Base-by-base conservation (phyloP, 139 green algal genomes). In the Coccomyxa sp. region DNA sequence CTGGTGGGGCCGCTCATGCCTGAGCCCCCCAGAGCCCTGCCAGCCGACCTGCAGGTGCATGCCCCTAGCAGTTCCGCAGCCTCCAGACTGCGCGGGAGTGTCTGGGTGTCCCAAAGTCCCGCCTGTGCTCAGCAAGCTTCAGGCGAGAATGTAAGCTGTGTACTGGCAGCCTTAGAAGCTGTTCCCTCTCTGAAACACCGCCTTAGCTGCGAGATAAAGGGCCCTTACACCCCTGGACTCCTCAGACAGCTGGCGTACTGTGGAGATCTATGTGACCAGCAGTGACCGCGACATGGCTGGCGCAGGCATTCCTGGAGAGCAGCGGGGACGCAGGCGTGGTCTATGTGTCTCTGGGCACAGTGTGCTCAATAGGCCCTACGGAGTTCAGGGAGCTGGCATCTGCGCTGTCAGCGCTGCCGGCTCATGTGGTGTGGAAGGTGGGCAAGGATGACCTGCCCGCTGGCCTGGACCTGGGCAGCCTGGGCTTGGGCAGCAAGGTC, bases 1-100 rank as follows among this genome's bases (percentile, higher is more conserved):
- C 78, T 85, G n/a, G 68, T 82, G 0, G 83, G 83, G n/a, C 76
- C 83, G 35, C 55, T 87, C 37, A 69, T 83, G 27, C 75, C 83
- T 3, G 33, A 78, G 22, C 16, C 73, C 44, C 33, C 83, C 16
- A 12, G 73, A 39, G 68, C 73, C 33, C 74, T 87, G 39, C 79
- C 83, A 29, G 41, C 58, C 22, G 55, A 79, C 27, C 34, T 87
- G 9, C 37, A 82, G 74, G 33, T 55, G 27, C n/a, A 29, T 36
- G 10, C n/a, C n/a, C 27, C 27, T 36, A 36, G 6, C 22, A 8
- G n/a, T 2, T 7, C n/a, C n/a, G n/a, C n/a, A n/a, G n/a, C n/a
- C n/a, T n/a, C n/a, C n/a, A n/a, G n/a, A n/a, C n/a, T n/a, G n/a
- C n/a, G n/a, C n/a, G n/a, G n/a, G n/a, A n/a, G n/a, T n/a, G n/a